A percentile compares a stretch with the other conserved stretches of the same genome.
These are phyloP conservation scores for Cyclotella distinguenda DNA, from an alignment of 108 stramenopile genomes.

Conservation along the genomic window DNA sequence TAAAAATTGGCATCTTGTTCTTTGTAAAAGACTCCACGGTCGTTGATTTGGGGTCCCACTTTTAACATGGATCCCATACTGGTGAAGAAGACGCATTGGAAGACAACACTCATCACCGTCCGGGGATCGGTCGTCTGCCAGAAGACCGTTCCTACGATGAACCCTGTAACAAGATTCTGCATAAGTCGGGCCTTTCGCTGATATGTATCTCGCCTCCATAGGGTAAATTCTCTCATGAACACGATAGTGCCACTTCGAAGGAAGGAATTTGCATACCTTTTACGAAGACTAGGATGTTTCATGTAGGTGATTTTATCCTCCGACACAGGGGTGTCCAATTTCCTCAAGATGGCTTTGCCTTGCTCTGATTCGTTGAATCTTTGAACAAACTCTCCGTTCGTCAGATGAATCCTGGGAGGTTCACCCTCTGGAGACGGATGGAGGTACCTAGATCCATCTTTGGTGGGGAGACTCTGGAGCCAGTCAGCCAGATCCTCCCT, in stretches of 20 bases:
- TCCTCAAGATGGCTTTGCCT: constrained; percentile 43
- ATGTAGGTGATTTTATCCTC: constrained; percentile 2
- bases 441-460: constrained; percentile 52
- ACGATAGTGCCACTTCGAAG: constrained; percentile 42
- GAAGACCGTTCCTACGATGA: constrained; percentile 67
- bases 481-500: constrained; percentile 82
- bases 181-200: constrained; percentile 48
- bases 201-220: constrained; percentile 63
- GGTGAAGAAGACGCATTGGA: constrained; percentile 66
- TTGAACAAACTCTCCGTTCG: constrained; percentile 57
- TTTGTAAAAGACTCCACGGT: constrained; percentile 81
- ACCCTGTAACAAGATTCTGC: constrained; percentile 60
- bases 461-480: constrained; percentile 60
- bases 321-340: constrained; percentile 22
- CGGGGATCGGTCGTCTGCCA: constrained; percentile 48
- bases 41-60: constrained; percentile 66
- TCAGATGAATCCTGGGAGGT: constrained; percentile 36
- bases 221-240: constrained; percentile 39
- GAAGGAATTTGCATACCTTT: constrained; percentile 46
- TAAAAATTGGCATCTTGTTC: constrained; percentile 84
- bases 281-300: constrained; percentile 11
- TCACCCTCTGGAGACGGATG: constrained; percentile 1
- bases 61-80: constrained; percentile 65
- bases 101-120: constrained; percentile 53
- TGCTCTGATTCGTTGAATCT: constrained; percentile 48